A percentile compares a stretch with the other conserved stretches of the same genome.
These are phyloP conservation scores for Isabelozyma pseudorhagii DNA, from an alignment of 805 yeast genomes.

Conservation along the genomic window DNA sequence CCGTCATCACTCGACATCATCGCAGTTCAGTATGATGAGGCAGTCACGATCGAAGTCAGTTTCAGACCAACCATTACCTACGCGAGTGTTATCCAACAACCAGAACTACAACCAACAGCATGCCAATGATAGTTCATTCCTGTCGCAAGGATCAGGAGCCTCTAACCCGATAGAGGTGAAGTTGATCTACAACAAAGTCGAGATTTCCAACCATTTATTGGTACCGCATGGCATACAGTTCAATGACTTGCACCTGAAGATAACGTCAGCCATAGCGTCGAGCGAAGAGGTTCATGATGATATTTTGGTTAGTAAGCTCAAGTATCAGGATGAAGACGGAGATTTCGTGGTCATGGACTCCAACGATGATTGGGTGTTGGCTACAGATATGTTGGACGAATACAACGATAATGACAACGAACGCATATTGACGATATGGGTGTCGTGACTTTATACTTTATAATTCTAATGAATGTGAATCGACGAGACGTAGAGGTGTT, in stretches of 20 bases:
- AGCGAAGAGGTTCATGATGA: slow-evolving; percentile 54
- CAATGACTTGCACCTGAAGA: slow-evolving; percentile 61
- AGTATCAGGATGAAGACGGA: slow-evolving; percentile 93
- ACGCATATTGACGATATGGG: slow-evolving; percentile 38
- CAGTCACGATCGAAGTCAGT: slow-evolving; percentile 21
- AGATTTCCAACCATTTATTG: slow-evolving; percentile 22
- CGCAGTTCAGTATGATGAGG: slow-evolving; percentile 44
- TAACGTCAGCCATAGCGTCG: slow-evolving; percentile 47
- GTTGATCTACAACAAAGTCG: slow-evolving; percentile 30
- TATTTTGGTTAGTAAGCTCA: slow-evolving; percentile 53
- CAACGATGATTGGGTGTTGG: slow-evolving; percentile 86
- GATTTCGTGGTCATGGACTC: slow-evolving; percentile 83
- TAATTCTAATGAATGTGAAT: not conserved
- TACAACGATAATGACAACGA: slow-evolving; percentile 9
- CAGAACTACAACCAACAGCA: not conserved
- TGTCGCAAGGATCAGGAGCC: slow-evolving; percentile 7
- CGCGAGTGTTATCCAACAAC: slow-evolving; percentile 11
- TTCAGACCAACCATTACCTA: slow-evolving; percentile 14
- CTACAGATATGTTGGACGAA: slow-evolving; percentile 58
- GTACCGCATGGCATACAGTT: slow-evolving; percentile 29
- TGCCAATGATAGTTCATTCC: slow-evolving; percentile 14
- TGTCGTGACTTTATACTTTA: slow-evolving; percentile 18
- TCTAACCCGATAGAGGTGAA: slow-evolving; percentile 17
- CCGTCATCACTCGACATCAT: slow-evolving; percentile 41
- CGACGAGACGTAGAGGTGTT: too few relatives aligned